Evolutionary conservation across 1,284 basidiomycete species (phyloP).

Genomic region (Ceratobasidium sp.): DNA sequence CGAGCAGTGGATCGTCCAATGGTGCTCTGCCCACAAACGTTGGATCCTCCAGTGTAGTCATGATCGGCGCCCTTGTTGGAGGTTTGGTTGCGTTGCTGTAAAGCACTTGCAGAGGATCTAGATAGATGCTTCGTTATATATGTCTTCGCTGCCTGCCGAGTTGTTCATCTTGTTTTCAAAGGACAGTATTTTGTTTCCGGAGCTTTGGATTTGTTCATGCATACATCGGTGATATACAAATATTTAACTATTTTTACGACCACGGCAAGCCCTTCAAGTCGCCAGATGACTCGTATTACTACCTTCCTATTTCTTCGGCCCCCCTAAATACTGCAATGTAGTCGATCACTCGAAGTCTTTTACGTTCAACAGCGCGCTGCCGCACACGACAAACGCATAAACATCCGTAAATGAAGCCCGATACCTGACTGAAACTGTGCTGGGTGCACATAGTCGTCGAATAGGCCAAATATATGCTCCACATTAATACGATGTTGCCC

Average conservation of each 20-base stretch:
- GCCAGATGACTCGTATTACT: neutral
- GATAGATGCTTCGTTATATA: neutral
- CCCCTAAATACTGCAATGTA: too few species aligned
- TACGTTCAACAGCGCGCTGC: too few species aligned
- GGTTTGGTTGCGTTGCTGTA: conserved; percentile 33
- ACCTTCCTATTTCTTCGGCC: too few species aligned
- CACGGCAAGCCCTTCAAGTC: too few species aligned
- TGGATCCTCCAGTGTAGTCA: conserved; percentile 3
- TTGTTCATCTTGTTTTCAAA: neutral
- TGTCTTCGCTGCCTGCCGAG: neutral
- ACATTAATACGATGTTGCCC: too few species aligned
- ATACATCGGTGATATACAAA: neutral
- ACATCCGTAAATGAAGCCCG: too few species aligned
- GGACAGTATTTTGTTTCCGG: neutral
- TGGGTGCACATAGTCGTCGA: too few species aligned
- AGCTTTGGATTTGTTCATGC: neutral
- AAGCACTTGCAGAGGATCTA: neutral
- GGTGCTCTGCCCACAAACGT: neutral
- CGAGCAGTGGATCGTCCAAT: neutral
- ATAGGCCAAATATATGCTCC: too few species aligned
- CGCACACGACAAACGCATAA: too few species aligned
- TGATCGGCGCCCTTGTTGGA: conserved; percentile 9
- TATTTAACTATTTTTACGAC: too few species aligned
- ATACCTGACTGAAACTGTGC: too few species aligned
- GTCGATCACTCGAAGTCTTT: too few species aligned